Base-by-base conservation (phyloP, 305 asterid species). In the Fraxinus platypoda region DNA sequence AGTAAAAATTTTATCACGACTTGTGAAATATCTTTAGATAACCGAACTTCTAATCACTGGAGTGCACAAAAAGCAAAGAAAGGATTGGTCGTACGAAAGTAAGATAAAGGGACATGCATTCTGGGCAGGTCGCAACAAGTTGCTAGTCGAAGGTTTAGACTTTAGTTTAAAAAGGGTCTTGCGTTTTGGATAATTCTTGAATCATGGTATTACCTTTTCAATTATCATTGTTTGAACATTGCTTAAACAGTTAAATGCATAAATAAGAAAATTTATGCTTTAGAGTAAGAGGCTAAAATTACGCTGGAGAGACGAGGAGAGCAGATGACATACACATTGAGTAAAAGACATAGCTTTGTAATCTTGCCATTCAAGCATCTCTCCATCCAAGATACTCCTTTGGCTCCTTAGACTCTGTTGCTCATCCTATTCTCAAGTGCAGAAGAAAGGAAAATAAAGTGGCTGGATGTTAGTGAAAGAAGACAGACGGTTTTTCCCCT, bases 271-370 rank as follows among this genome's bases (percentile, higher is more conserved):
- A n/a, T n/a, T 17, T 54, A 6, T 54, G 66, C 25, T n/a, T 54
- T 17, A 52, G 25, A 52, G 9, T n/a, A n/a, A 52, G 11, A 54
- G 25, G 26, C 73, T 64, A 25, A 64, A 64, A 64, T 64, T 64
- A 9, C 8, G 33, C 17, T 64, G 73, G 74, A 25, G 23, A 15
- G 21, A 33, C 7, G 3, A 23, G 72, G 66, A 81, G 71, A 70
- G 38, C 7, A 28, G 49, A 64, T 7, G 38, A 85, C 98, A 83
- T 83, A 92, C 98, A 82, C 98, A 92, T 79, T 95, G 98, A 74
- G 97, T 92, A 83, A 91, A 95, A 82, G 95, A 84, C 98, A 92
- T 92, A 25, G 93, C 89, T 86, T 95, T 95, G 84, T 93, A 95
- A 81, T 93, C 95, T 84, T 92, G 89, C 98, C 97, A 95, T 75